Evolutionary conservation across 441 rosid genomes (phyloP).

Genomic region (Jatropha multifida): DNA sequence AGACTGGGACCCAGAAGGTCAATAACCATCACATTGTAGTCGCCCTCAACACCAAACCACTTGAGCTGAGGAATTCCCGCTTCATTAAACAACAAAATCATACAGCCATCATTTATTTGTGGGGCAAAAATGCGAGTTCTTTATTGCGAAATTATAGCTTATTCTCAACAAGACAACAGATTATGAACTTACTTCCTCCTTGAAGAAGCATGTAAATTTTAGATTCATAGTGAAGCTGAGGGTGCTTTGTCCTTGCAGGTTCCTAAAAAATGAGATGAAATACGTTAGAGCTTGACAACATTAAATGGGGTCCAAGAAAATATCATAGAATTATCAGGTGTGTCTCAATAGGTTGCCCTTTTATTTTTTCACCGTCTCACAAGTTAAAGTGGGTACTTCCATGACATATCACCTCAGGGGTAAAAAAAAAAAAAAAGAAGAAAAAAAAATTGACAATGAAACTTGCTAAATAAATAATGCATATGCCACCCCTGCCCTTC

Average conservation of each 20-base stretch:
- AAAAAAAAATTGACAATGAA: not conserved
- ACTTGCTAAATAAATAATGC: not conserved
- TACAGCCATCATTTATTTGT: constrained; percentile 10
- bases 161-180: not conserved
- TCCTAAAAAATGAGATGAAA: constrained; percentile 49
- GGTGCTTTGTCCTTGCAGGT: constrained; percentile 81
- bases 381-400: not conserved
- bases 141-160: not conserved
- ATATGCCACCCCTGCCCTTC: not conserved
- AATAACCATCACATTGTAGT: constrained; percentile 88
- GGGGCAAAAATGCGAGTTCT: not conserved
- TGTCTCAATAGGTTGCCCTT: not conserved
- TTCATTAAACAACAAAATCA: constrained; percentile 33
- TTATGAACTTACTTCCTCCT: constrained; percentile 79
- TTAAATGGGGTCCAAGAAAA: not conserved
- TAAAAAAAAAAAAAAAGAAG: not conserved
- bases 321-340: not conserved
- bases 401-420: not conserved
- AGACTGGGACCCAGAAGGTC: constrained; percentile 96
- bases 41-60: constrained; percentile 92
- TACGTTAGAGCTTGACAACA: not conserved
- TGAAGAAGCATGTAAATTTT: constrained; percentile 90
- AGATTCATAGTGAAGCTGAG: constrained; percentile 96
- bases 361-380: not conserved
- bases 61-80: constrained; percentile 91